Evolutionary conservation across 345 rosid genomes (phyloP).

Genomic region (Noccaea caerulescens): DNA sequence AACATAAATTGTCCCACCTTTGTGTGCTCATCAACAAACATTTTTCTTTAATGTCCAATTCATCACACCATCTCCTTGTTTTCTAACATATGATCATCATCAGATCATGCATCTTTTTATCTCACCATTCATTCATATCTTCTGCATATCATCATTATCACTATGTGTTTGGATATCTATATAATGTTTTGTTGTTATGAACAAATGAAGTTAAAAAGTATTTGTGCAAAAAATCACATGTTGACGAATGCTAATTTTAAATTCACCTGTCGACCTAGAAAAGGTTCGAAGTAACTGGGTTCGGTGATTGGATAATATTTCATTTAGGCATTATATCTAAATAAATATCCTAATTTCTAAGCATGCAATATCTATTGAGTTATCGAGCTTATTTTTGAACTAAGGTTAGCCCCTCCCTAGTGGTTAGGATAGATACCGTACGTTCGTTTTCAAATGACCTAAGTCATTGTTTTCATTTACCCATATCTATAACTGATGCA

Average conservation of each 20-base stretch:
- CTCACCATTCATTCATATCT: conserved; percentile 15
- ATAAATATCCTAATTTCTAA: neutral
- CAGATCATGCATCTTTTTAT: conserved; percentile 32
- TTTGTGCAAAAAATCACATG: neutral
- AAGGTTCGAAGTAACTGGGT: neutral
- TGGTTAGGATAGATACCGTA: conserved; percentile 39
- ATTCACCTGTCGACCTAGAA: neutral
- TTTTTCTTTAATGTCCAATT: conserved; percentile 43
- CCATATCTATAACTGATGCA: conserved; percentile 37
- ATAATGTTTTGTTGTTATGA: neutral
- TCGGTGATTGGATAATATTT: conserved; percentile 12
- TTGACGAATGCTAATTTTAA: conserved; percentile 2
- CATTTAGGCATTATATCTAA: neutral
- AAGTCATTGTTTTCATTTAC: conserved; percentile 40
- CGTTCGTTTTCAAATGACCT: conserved; percentile 41
- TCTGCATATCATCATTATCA: conserved; percentile 19
- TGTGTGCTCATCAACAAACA: conserved; percentile 39
- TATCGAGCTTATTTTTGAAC: conserved; percentile 13
- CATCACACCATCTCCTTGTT: conserved; percentile 43
- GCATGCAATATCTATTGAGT: conserved; percentile 26
- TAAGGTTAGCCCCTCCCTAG: conserved; percentile 28
- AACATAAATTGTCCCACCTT: conserved; percentile 45
- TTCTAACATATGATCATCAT: conserved; percentile 2
- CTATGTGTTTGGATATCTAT: neutral
- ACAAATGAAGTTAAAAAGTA: neutral